Conservation (phyloP, 352 stramenopile genomes). For the Phytophthora cactorum region DNA sequence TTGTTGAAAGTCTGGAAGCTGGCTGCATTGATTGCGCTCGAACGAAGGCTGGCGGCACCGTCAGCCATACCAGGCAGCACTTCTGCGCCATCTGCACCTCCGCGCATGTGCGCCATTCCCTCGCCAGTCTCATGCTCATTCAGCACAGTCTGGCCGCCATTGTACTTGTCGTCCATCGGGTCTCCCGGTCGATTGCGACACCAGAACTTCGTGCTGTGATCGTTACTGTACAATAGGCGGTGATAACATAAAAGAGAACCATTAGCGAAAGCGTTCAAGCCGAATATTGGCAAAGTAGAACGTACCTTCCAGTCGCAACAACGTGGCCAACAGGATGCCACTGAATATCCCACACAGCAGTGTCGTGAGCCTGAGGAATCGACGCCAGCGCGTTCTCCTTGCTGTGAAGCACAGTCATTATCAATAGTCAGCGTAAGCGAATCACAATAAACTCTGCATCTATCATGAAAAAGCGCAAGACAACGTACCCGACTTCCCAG, state of each 20-base stretch:
- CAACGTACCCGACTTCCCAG: conserved; percentile 94
- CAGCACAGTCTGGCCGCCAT: conserved; percentile 73
- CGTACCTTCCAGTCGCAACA: conserved; percentile 92
- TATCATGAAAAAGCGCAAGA: neutral
- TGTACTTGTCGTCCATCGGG: conserved; percentile 92
- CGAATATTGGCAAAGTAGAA: conserved; percentile 2
- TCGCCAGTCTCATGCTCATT: conserved; percentile 68
- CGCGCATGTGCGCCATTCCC: conserved; percentile 31
- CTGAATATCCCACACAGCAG: conserved; percentile 98
- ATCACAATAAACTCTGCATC: neutral
- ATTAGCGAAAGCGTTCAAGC: neutral
- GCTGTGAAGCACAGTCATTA: conserved; percentile 39
- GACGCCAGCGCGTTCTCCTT: conserved; percentile 85
- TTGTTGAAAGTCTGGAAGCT: conserved; percentile 78
- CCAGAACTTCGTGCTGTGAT: conserved; percentile 99
- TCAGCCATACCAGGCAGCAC: conserved; percentile 78
- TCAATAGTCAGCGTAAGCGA: neutral
- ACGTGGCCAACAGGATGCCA: conserved; percentile 98
- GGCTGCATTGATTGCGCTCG: conserved; percentile 71
- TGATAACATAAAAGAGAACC: too few relatives aligned
- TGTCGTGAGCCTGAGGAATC: conserved; percentile 95
- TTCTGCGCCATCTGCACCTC: conserved; percentile 41
- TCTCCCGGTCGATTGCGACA: conserved; percentile 94
- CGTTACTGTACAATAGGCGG: conserved; percentile 73
- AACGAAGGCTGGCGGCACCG: conserved; percentile 57